A percentile compares a stretch with the other conserved stretches of the same genome.
Conservation (phyloP, 176 grass and related monocot species). For the Carex littledalei region DNA sequence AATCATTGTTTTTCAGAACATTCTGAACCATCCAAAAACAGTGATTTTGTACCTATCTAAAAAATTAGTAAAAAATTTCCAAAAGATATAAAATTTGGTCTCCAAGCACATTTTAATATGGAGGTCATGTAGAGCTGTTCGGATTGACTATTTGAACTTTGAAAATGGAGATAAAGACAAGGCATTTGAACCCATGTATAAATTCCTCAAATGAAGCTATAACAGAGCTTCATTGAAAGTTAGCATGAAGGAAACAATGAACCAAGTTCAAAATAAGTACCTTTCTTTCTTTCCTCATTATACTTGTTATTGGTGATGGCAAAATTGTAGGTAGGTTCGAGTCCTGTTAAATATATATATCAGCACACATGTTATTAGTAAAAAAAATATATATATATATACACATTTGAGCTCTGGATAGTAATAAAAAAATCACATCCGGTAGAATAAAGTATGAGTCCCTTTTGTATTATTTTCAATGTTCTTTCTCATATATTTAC, state of each 20-base stretch:
- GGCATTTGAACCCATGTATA: background rate
- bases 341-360: slow-evolving; percentile 49
- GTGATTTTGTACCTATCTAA: no score
- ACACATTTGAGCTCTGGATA: background rate
- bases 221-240: background rate
- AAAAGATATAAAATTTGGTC: no score
- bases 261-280: slow-evolving; percentile 21
- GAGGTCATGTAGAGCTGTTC: no score
- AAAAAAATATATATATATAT: background rate
- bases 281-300: slow-evolving; percentile 77
- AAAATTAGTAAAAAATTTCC: no score
- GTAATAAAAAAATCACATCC: background rate
- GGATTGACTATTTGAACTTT: no score
- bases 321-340: slow-evolving; percentile 61
- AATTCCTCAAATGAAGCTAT: background rate
- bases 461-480: background rate
- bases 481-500: background rate
- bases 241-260: background rate
- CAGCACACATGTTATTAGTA: slow-evolving; percentile 17
- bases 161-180: no score
- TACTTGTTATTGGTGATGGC: slow-evolving; percentile 61
- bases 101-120: no score
- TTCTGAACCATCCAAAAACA: no score
- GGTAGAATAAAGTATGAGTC: slow-evolving; percentile 3
- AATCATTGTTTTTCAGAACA: no score